These are phyloP conservation scores for Megacollybia marginata DNA, from an alignment of 768 basidiomycete genomes.

Conservation along the genomic window DNA sequence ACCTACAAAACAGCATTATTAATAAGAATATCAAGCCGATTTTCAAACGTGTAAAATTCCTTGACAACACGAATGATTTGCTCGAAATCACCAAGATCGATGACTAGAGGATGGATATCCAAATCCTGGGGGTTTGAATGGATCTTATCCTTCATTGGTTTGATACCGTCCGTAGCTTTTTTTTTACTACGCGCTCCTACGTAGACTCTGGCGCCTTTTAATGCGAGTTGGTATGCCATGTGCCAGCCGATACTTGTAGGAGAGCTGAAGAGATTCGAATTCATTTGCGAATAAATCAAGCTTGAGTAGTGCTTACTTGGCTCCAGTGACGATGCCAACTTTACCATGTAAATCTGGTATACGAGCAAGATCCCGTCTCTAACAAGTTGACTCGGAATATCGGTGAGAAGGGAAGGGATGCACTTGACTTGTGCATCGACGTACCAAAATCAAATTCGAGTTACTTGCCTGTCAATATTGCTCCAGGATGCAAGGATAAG, in stretches of 20 bases:
- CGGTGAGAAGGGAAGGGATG: no score
- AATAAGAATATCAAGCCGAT: not conserved
- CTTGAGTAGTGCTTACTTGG: no score
- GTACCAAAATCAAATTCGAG: no score
- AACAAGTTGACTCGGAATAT: no score
- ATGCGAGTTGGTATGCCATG: slow-evolving; percentile 4
- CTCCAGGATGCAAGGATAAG: slow-evolving; percentile 35
- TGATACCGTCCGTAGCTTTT: slow-evolving; percentile 1
- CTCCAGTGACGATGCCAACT: no score
- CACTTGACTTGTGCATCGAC: no score
- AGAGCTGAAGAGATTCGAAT: not conserved
- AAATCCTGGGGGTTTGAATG: not conserved
- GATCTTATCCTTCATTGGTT: not conserved
- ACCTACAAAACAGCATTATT: not conserved
- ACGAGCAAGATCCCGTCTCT: no score
- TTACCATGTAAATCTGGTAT: no score
- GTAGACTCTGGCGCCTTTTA: slow-evolving; percentile 4
- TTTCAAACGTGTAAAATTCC: not conserved
- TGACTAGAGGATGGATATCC: not conserved
- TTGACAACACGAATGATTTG: not conserved
- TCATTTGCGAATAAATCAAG: no score
- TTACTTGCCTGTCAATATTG: slow-evolving; percentile 25
- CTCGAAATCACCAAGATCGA: not conserved
- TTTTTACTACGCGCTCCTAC: slow-evolving; percentile 1
- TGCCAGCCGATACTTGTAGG: slow-evolving; percentile 1